Percentiles rank a stretch among this genome's conserved stretches.
Conservation (phyloP, 2,329 filamentous ascomycete species). For the Diplodia corticola region DNA sequence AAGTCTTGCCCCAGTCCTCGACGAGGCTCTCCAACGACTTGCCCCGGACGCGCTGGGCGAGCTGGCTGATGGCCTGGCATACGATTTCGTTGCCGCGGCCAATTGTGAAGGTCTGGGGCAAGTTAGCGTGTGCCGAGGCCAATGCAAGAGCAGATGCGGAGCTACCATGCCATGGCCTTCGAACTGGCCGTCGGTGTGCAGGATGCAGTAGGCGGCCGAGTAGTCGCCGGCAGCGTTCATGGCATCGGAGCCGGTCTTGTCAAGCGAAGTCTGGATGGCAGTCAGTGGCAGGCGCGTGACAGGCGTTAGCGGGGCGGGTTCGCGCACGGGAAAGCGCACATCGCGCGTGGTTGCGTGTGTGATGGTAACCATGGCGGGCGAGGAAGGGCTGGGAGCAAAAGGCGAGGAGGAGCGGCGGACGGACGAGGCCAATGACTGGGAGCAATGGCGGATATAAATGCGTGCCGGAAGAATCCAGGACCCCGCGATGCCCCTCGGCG, state of each 20-base stretch:
- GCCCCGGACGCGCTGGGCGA: constrained; percentile 73
- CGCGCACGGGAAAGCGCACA: constrained; percentile 50
- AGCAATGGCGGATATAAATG: constrained; percentile 15
- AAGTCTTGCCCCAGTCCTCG: constrained; percentile 80
- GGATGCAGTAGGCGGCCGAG: constrained; percentile 90
- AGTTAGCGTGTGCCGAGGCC: constrained; percentile 20
- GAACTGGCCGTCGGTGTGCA: constrained; percentile 73
- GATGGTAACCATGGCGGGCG: constrained; percentile 47
- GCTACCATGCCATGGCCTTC: constrained; percentile 76
- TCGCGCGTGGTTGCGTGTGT: constrained; percentile 49
- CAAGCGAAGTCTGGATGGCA: constrained; percentile 69
- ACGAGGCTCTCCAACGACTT: constrained; percentile 75
- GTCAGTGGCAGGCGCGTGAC: neutral
- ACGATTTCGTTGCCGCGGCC: constrained; percentile 91
- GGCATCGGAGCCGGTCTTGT: constrained; percentile 94
- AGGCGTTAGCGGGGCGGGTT: neutral
- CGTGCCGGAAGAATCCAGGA: constrained; percentile 17
- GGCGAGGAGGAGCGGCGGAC: neutral
- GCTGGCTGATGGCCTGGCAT: constrained; percentile 76
- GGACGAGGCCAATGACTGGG: neutral
- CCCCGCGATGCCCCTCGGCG: constrained; percentile 22
- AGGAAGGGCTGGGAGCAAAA: neutral
- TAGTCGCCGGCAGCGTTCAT: constrained; percentile 96
- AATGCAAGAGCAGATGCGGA: neutral
- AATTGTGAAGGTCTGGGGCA: constrained; percentile 68